Base-by-base conservation (phyloP, 2,329 filamentous ascomycete genomes). In the Clonostachys sp. region DNA sequence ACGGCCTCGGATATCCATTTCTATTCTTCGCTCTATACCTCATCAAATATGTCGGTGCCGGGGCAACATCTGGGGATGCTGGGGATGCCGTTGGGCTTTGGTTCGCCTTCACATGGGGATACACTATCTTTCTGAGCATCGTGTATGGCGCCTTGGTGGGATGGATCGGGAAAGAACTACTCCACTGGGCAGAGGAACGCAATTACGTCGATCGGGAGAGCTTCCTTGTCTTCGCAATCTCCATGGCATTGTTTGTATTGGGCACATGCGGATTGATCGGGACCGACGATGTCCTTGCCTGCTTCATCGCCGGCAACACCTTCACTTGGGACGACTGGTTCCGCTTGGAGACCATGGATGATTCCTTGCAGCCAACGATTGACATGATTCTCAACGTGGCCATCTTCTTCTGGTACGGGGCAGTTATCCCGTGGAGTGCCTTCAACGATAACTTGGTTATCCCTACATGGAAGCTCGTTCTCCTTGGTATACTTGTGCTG, bases 321-420 rank as follows among this genome's bases (percentile, higher is more conserved):
- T 95, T 96, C 55, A 95, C 89, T 0, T 92, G 89, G 83, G 91
- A 95, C 61, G 90, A 95, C 66, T 95, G 89, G 90, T 96, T 96
- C 66, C 86, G 91, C 1, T 72, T 92, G 2, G 88, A 95, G 64
- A 96, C 91, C 0, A 72, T 86, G 56, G 91, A 96, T 55, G 92
- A 96, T 59, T 91, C 88, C 3, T 77, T 96, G n/a, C 91, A 96
- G 61, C 91, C 91, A 0, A 96, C 91, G 0, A 87, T 96, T 42
- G 91, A 96, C 63, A 95, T 96, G 90, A 75, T 96, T 3, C 83
- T 96, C 48, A 96, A 96, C 61, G 81, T 95, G 5, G 75, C 84
- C 16, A 80, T 96, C 38, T 96, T 96, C 63, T 81, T 95, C 66
- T 96, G 90, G 91, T 92, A 88, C 57, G 91, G 91, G 5, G 89